Base-by-base conservation (phyloP, 208 protist genomes). In the Blechomonas ayalai region DNA sequence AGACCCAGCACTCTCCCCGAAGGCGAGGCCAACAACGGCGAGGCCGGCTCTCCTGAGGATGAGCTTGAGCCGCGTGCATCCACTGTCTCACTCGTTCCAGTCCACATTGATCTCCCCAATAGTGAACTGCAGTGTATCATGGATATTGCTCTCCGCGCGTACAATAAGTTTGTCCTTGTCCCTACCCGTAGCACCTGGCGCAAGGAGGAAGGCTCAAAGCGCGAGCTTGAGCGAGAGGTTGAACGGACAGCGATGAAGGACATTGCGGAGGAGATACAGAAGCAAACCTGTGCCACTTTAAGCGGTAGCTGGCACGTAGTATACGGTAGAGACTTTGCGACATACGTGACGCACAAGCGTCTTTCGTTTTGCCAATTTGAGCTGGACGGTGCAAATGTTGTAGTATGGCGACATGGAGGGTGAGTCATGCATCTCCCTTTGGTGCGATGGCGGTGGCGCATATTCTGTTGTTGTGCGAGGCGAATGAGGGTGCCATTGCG, bases 271-370 rank as follows among this genome's bases (percentile, higher is more conserved):
- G 57, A 73, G 37, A 81, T 92, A 27, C 82, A 85, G 38, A 67
- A 53, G 10, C 54, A 69, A 25, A 62, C 86, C 7, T 66, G 60
- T 23, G 47, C 53, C 2, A 52, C 75, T 24, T 51, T 88, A 12
- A 79, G 76, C 13, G 83, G 79, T 4, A 74, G 67, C 49, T 92
- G 83, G 79, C 83, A 92, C 37, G 83, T 88, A 27, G 68, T 92
- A 40, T 92, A 86, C 37, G 83, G 83, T 0, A 64, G 70, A 12
- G 74, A 81, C 41, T 92, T 86, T 52, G 78, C 75, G 22, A 82
- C 76, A 2, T 92, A 74, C 42, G 78, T 92, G 23, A 86, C 83
- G 8, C 76, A 92, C 57, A 67, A 87, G 49, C 38, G 50, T 1
- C 59, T 71, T 10, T 82, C 42, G 1, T 88, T 88, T 35, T 86